These are phyloP conservation scores for Eremothecium cymbalariae DNA, from an alignment of 1,139 yeast species.

Conservation along the genomic window DNA sequence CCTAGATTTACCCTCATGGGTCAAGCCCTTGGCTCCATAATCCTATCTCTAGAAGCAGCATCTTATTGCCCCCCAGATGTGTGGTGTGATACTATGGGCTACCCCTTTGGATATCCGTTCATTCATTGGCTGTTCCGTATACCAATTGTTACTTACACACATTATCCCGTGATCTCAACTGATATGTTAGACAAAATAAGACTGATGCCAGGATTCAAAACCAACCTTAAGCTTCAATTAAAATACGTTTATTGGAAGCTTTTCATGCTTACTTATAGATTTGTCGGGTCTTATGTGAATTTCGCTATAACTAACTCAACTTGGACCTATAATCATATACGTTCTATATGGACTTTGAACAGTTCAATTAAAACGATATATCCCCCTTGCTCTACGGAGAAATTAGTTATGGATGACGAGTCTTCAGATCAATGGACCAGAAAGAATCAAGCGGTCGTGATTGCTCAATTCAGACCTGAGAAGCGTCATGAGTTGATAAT, in stretches of 20 bases:
- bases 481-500: conserved; percentile 76
- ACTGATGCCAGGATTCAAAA: conserved; percentile 28
- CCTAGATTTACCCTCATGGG: conserved; percentile 73
- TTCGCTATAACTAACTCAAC: conserved; percentile 74
- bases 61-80: conserved; percentile 69
- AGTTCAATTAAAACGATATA: conserved; percentile 43
- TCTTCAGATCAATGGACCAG: conserved; percentile 31
- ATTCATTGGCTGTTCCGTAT: conserved; percentile 47
- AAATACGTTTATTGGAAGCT: conserved; percentile 68
- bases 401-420: conserved; percentile 30
- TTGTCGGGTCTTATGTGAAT: conserved; percentile 59
- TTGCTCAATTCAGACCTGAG: conserved; percentile 95
- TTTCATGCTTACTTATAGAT: conserved; percentile 53
- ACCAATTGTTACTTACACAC: conserved; percentile 83
- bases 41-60: conserved; percentile 66
- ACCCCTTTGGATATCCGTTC: conserved; percentile 75
- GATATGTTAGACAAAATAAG: conserved; percentile 70
- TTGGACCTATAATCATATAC: conserved; percentile 80
- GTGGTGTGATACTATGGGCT: conserved; percentile 93
- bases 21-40: conserved; percentile 73
- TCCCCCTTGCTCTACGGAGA: conserved; percentile 81
- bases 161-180: conserved; percentile 81
- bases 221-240: conserved; percentile 23
- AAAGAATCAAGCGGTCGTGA: conserved; percentile 53
- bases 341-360: conserved; percentile 45